These are phyloP conservation scores for Diaporthe ampelina DNA, from an alignment of 2,329 filamentous ascomycete genomes.

Conservation along the genomic window DNA sequence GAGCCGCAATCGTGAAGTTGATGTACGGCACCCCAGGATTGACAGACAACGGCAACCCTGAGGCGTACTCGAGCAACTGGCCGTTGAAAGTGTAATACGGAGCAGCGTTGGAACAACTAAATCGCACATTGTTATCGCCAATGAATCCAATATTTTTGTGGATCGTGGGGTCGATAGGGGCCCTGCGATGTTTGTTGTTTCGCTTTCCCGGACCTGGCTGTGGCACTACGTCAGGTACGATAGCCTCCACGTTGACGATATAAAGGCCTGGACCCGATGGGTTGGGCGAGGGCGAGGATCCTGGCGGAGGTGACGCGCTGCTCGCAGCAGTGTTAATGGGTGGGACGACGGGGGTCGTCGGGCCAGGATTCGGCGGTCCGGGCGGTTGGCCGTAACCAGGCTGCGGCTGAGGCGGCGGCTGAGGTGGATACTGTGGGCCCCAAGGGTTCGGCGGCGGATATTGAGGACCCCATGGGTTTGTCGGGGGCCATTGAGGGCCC, in stretches of 20 bases:
- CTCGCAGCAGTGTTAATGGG: not conserved
- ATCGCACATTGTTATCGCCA: not conserved
- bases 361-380: not conserved
- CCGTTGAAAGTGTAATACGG: slow-evolving; percentile 5
- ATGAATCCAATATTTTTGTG: slow-evolving; percentile 6
- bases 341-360: not conserved
- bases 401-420: no score
- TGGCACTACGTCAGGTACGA: not conserved
- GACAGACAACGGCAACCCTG: not conserved
- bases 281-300: not conserved
- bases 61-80: not conserved
- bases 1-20: slow-evolving; percentile 14
- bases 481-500: not conserved
- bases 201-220: not conserved
- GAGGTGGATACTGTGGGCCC: no score
- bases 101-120: not conserved
- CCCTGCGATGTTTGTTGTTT: not conserved
- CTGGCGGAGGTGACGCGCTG: not conserved
- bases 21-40: not conserved
- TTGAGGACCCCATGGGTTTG: not conserved
- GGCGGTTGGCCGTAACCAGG: not conserved
- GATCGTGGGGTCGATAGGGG: not conserved
- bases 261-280: not conserved
- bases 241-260: slow-evolving; percentile 14
- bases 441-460: not conserved